Evolutionary conservation across 176 grass and related monocot genomes (phyloP), one percentile per base, ranked within the genome.

Genomic region (Cenchrus americanus): DNA sequence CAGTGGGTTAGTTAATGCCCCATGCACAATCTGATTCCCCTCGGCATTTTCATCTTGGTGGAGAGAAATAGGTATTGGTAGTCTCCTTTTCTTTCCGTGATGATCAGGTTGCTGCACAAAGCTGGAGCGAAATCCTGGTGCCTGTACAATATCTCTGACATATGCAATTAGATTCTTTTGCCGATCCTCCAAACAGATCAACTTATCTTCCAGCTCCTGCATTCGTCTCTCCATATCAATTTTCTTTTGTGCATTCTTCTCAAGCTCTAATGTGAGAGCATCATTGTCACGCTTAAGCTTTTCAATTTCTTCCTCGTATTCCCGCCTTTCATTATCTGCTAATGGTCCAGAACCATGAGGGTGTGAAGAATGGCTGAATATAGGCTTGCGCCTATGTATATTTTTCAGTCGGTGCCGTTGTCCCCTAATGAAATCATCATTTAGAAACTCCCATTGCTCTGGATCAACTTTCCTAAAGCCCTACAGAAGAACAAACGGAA

Each of bases 381-480:
- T 91, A 6, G 91, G 96, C 73, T 99, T 99, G 69, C 93, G 91
- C 17, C 96, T 88, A 70, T 94, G 89, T 71, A 99, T 99, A 66
- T 89, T 94, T 87, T 92, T 96, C 70, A 99, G 69, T 0, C 83
- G 83, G 53, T 94, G 64, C 34, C 53, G 83, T 54, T 94, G 85
- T 13, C 93, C 96, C 71, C 82, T 80, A 59, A 96, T 50, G 53
- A 99, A 99, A 26, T 91, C 91, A 2, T 99, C 96, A 69, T 99
- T 99, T 59, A 89, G 83, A 8, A 99, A 99, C 83, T 99, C 96
- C 96, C 96, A 96, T 75, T 94, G 87, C 21, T 96, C 93, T 2
- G 96, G 96, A 64, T 94, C 96, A 58, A 94, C 69, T 87, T 99
- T 99, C 66, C 80, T 92, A 78, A 99, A 99, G 30, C 96, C 96